A percentile compares a stretch with the other conserved stretches of the same genome.
Conservation (phyloP, 1,284 basidiomycete species). For the Trametes hirsuta region DNA sequence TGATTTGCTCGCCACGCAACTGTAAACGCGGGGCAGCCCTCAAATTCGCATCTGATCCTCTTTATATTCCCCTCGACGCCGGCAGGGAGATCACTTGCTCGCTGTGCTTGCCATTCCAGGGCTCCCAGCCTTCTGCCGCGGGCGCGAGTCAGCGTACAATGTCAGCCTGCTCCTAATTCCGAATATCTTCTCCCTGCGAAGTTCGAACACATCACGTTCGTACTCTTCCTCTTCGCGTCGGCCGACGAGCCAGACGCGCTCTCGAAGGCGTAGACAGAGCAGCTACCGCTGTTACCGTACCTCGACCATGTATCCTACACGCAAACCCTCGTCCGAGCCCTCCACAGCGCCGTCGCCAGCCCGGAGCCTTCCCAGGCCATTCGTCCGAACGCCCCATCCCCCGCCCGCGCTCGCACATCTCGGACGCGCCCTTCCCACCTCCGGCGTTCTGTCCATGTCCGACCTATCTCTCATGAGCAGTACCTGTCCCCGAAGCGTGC, state of each 20-base stretch:
- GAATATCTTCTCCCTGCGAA: no score
- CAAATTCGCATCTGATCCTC: background rate
- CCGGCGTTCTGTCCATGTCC: background rate
- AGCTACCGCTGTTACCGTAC: background rate
- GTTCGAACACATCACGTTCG: no score
- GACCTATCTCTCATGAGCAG: constrained; percentile 17
- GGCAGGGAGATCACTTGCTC: no score
- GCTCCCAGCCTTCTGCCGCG: no score
- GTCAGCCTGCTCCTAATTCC: no score
- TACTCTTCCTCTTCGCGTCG: background rate
- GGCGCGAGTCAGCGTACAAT: no score
- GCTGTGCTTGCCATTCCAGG: no score
- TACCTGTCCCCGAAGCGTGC: constrained; percentile 12
- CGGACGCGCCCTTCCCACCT: constrained; percentile 2
- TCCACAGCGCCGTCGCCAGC: background rate
- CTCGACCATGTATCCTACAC: constrained; percentile 1
- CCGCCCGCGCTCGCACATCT: background rate
- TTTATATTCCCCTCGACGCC: background rate
- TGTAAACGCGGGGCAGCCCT: background rate
- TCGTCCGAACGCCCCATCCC: background rate
- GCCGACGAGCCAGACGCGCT: background rate
- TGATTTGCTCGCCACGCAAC: background rate
- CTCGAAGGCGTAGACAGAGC: background rate
- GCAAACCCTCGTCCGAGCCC: background rate
- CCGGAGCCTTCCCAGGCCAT: background rate